A percentile compares a stretch with the other conserved stretches of the same genome.
Conservation (phyloP, 73 alveolate species). For the Tetrahymena borealis region DNA sequence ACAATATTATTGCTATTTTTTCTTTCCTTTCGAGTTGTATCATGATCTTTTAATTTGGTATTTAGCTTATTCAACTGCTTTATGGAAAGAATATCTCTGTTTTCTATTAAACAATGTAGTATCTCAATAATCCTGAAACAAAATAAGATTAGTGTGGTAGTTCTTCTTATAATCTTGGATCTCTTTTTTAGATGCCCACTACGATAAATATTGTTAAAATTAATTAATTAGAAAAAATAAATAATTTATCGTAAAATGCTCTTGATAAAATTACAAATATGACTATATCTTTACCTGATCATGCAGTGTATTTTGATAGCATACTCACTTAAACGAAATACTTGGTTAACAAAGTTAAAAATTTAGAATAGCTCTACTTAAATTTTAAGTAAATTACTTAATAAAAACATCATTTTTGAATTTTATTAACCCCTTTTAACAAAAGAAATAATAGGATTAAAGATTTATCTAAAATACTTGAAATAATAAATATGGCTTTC, state of each 20-base stretch:
- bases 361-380: background rate
- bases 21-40: background rate
- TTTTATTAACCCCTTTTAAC: no score
- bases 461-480: background rate
- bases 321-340: background rate
- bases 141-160: background rate
- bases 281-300: background rate
- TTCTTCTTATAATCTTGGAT: background rate
- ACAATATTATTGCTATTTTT: background rate
- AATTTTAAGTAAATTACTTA: background rate
- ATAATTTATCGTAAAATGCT: background rate
- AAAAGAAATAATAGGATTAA: background rate
- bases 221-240: background rate
- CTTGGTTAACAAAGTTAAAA: background rate
- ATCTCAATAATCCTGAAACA: background rate
- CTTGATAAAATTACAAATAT: background rate
- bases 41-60: background rate
- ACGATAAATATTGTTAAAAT: background rate
- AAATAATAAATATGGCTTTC: background rate
- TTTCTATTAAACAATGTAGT: background rate
- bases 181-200: background rate
- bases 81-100: background rate
- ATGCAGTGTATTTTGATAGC: background rate
- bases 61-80: background rate
- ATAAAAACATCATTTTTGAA: no score